These are phyloP conservation scores for Alternaria arbusti DNA, from an alignment of 2,329 filamentous ascomycete species.

Conservation along the genomic window DNA sequence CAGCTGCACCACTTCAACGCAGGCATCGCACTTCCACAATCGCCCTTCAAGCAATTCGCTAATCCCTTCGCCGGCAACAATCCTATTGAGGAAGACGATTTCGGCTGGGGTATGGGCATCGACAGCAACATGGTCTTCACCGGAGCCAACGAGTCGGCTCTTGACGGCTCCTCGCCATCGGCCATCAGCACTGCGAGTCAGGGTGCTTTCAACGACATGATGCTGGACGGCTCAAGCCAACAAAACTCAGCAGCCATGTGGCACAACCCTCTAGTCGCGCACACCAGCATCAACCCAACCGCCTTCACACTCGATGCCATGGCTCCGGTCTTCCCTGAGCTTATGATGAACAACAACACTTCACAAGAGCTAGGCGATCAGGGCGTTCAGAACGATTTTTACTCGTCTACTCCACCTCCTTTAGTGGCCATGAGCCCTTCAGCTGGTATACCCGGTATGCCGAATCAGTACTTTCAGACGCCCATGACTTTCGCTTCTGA, in stretches of 20 bases:
- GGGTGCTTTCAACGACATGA: constrained; percentile 87
- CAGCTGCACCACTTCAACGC: constrained; percentile 87
- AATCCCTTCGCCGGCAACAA: constrained; percentile 64
- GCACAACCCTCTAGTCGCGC: constrained; percentile 64
- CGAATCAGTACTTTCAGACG: constrained; percentile 67
- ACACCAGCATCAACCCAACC: constrained; percentile 68
- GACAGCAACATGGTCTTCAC: constrained; percentile 66
- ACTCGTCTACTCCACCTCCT: constrained; percentile 79
- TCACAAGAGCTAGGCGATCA: constrained; percentile 77
- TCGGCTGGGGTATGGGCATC: constrained; percentile 85
- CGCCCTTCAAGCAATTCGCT: constrained; percentile 51
- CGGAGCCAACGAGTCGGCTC: constrained; percentile 74
- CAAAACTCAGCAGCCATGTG: constrained; percentile 47
- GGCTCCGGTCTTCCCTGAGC: constrained; percentile 75
- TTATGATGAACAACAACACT: constrained; percentile 71
- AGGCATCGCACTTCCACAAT: constrained; percentile 67
- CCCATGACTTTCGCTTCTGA: constrained; percentile 74
- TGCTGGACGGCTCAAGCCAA: constrained; percentile 74
- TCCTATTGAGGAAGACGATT: constrained; percentile 74
- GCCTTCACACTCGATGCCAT: constrained; percentile 78
- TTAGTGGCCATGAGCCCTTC: constrained; percentile 74
- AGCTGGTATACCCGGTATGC: constrained; percentile 70
- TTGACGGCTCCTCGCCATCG: constrained; percentile 93
- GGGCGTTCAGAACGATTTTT: constrained; percentile 71
- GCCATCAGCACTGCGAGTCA: constrained; percentile 95